These are phyloP conservation scores for Penicillium sp. DNA, from an alignment of 2,329 filamentous ascomycete genomes.

Conservation along the genomic window DNA sequence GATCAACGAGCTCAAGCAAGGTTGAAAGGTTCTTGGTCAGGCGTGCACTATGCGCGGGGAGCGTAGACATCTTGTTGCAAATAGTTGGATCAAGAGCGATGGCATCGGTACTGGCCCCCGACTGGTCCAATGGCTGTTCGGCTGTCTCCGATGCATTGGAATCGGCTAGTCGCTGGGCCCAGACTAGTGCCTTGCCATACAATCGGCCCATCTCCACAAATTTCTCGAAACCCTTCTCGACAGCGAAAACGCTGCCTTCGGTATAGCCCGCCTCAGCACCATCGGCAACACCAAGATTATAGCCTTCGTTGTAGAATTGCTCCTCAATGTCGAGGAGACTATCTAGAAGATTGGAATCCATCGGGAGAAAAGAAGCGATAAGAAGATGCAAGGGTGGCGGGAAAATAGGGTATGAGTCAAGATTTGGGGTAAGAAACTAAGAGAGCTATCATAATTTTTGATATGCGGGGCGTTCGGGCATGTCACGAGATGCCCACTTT, in stretches of 20 bases:
- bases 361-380: conserved; percentile 17
- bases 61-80: conserved; percentile 47
- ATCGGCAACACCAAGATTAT: conserved; percentile 72
- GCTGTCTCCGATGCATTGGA: conserved; percentile 23
- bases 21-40: conserved; percentile 75
- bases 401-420: conserved; percentile 9
- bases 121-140: conserved; percentile 9
- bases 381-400: conserved; percentile 1
- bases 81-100: conserved; percentile 34
- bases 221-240: conserved; percentile 93
- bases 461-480: conserved; percentile 26
- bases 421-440: conserved; percentile 4
- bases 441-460: conserved; percentile 25
- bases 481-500: conserved; percentile 35
- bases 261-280: conserved; percentile 76
- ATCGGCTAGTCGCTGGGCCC: conserved; percentile 70
- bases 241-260: conserved; percentile 87
- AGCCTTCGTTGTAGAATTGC: conserved; percentile 80
- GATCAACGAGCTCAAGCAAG: conserved; percentile 77
- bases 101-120: conserved; percentile 14
- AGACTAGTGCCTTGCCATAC: conserved; percentile 78
- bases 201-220: conserved; percentile 79
- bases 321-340: conserved; percentile 64
- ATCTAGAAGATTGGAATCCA: conserved; percentile 58
- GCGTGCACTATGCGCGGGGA: conserved; percentile 62